Evolutionary conservation across 371 early-diverging fungal species (phyloP).

Genomic region (Mucor racemosus): DNA sequence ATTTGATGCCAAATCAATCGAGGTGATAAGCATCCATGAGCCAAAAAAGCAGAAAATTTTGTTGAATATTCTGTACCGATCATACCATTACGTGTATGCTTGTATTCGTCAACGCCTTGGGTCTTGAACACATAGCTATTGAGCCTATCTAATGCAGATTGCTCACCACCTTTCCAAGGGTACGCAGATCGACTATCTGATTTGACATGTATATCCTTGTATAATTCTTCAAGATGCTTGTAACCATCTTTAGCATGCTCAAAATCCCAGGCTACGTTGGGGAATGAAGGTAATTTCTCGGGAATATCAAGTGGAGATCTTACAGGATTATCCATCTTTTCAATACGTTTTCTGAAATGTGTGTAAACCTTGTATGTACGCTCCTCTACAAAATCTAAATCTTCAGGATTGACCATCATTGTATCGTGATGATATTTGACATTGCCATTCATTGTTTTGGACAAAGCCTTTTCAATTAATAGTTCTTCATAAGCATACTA

Average conservation of each 20-base stretch:
- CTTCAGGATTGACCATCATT: conserved; percentile 32
- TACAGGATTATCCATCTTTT: conserved; percentile 31
- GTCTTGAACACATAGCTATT: conserved; percentile 38
- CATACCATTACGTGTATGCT: conserved; percentile 52
- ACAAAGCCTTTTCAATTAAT: conserved; percentile 24
- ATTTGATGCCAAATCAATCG: conserved; percentile 31
- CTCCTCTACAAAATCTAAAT: conserved; percentile 26
- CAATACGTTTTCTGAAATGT: conserved; percentile 37
- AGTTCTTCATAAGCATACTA: conserved; percentile 44
- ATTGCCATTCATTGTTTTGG: conserved; percentile 7
- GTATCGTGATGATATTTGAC: conserved; percentile 26
- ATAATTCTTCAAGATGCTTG: conserved; percentile 3
- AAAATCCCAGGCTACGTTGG: conserved; percentile 8
- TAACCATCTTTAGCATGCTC: conserved; percentile 6
- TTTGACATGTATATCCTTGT: conserved; percentile 15
- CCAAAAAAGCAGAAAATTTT: conserved; percentile 42
- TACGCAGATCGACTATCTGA: conserved; percentile 36
- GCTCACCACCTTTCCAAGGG: conserved; percentile 51
- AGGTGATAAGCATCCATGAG: conserved; percentile 43
- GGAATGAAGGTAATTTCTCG: conserved; percentile 21
- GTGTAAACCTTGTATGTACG: conserved; percentile 38
- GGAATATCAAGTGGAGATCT: conserved; percentile 21
- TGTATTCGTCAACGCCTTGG: conserved; percentile 34
- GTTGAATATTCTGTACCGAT: conserved; percentile 43
- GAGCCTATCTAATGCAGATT: conserved; percentile 31